Evolutionary conservation across 2,329 filamentous ascomycete species (phyloP), one percentile per base, ranked within the genome.

Genomic region (Trichoderma aggressivum): DNA sequence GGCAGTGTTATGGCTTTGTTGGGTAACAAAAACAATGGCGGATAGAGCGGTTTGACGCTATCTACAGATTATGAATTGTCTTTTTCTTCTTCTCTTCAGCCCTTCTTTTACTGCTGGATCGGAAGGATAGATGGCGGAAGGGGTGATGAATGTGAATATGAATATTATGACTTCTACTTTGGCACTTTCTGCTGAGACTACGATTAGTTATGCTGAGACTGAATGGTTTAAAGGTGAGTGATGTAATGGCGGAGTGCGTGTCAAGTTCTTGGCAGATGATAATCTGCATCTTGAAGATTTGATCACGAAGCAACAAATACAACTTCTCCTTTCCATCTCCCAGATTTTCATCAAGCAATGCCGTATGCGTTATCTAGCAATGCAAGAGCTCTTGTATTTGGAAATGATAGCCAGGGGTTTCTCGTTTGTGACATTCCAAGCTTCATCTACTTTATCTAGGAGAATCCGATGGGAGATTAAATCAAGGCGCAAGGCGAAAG

Each of bases 1-100:
- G 66, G 36, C 43, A 30, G 10, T 59, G 71, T 47, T 67, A 47
- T 59, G 55, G 59, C 50, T 68, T 60, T 72, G 3, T 70, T 70
- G 67, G 67, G 59, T 70, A 70, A 30, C n/a, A 26, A 36, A 32
- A 63, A 55, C 21, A 34, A 50, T 50, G 55, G 32, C 55, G 39
- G 56, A 50, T 55, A 65, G 61, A 71, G 21, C 43, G 43, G 21
- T 30, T 56, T 30, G 30, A 18, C 34, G 34, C 39, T 47, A 28
- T 70, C 24, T 56, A 60, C 26, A 53, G 56, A 39, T 34, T 32
- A 47, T 26, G 26, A 60, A 60, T 18, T 28, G 14, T 30, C 26
- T 50, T 16, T 34, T 26, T 28, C 60, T 61, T 34, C 7, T 16
- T 26, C 32, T 67, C 39, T 2, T 18, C 12, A 16, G 28, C 24